phyloP scores from a whole-genome alignment of 1,139 yeast genomes.

The Williopsis jadinii region DNA sequence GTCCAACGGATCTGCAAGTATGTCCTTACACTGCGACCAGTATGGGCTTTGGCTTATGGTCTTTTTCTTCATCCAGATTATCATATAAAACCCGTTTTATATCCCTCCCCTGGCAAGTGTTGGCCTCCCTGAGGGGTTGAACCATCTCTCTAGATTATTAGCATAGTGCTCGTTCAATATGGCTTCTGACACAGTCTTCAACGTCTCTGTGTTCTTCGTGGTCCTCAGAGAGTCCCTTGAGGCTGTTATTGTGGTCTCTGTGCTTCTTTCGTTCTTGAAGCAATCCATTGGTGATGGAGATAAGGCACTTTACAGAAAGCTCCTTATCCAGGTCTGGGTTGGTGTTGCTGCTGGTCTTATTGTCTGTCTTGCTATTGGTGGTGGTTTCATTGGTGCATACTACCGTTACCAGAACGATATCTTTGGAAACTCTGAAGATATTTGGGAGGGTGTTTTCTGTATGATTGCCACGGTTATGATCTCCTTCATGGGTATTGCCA shows the following conservation, averaged over 20 bases:
- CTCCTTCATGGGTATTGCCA: conserved; percentile 83
- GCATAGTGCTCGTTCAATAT: no score
- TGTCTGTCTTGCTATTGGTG: conserved; percentile 73
- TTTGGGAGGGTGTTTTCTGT: conserved; percentile 91
- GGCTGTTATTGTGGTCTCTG: conserved; percentile 83
- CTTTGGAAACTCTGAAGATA: conserved; percentile 75
- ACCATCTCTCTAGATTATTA: no score
- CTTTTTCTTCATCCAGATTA: no score
- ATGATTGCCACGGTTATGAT: conserved; percentile 74
- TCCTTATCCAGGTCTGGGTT: conserved; percentile 72
- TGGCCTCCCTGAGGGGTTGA: no score
- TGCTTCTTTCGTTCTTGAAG: conserved; percentile 70
- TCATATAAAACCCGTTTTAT: no score
- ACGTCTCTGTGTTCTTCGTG: conserved; percentile 66
- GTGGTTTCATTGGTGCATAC: conserved; percentile 66
- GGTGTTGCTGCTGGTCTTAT: conserved; percentile 71
- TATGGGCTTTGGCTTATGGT: no score
- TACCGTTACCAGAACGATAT: conserved; percentile 72
- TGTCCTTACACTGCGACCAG: no score
- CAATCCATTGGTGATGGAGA: conserved; percentile 37
- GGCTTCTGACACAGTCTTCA: conserved; percentile 26
- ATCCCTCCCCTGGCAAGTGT: no score
- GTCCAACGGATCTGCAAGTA: no score
- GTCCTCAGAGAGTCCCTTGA: conserved; percentile 82
- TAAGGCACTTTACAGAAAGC: conserved; percentile 27